Evolutionary conservation across 129 eudicot genomes (phyloP).

Genomic region (Centrapalus pauciflorus): DNA sequence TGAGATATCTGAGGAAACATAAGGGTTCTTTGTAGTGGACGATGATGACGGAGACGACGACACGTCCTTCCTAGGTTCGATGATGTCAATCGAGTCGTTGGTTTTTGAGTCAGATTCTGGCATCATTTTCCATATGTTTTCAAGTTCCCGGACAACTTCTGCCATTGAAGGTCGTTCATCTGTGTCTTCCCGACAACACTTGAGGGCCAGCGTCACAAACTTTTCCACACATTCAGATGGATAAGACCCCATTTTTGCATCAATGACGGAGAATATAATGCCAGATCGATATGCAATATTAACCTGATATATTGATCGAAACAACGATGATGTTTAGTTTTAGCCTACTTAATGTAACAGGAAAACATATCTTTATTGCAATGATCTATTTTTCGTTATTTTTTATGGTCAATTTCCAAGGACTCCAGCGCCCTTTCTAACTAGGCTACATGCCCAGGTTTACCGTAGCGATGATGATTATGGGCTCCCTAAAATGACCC

Average conservation of each 20-base stretch:
- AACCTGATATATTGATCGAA: slow-evolving; percentile 47
- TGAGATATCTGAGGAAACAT: slow-evolving; percentile 57
- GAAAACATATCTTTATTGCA: too few relatives aligned
- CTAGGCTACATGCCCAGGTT: too few relatives aligned
- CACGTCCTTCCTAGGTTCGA: slow-evolving; percentile 13
- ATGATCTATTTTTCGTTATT: too few relatives aligned
- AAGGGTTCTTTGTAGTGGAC: slow-evolving; percentile 38
- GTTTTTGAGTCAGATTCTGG: slow-evolving; percentile 56
- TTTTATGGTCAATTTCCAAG: too few relatives aligned
- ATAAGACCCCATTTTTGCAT: slow-evolving; percentile 77
- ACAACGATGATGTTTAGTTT: not conserved
- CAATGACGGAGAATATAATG: slow-evolving; percentile 66
- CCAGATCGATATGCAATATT: slow-evolving; percentile 73
- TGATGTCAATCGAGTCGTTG: slow-evolving; percentile 13
- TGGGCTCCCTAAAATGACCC: too few relatives aligned
- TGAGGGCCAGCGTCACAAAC: slow-evolving; percentile 67
- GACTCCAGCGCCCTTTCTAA: too few relatives aligned
- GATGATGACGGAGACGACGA: slow-evolving; percentile 50
- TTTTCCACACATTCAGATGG: slow-evolving; percentile 80
- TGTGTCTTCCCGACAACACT: slow-evolving; percentile 83
- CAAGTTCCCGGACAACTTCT: slow-evolving; percentile 77
- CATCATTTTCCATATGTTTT: slow-evolving; percentile 58
- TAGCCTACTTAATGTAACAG: too few relatives aligned
- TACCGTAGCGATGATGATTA: too few relatives aligned
- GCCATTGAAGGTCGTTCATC: slow-evolving; percentile 79